Evolutionary conservation across 164 flowering plant genomes (phyloP).

Genomic region (Taxillus chinensis): DNA sequence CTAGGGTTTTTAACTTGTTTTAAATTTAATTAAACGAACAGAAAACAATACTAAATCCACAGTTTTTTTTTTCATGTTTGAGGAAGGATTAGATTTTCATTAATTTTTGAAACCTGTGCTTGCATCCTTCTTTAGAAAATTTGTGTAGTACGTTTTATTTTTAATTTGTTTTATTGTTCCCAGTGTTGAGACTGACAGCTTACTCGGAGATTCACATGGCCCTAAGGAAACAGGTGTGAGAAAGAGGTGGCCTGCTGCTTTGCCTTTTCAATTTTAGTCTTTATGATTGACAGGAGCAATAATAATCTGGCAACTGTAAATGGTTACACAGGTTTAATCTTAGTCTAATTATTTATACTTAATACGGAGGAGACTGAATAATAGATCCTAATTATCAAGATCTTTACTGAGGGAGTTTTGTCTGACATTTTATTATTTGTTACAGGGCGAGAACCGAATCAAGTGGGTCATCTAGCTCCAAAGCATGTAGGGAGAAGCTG

Average conservation of each 20-base stretch:
- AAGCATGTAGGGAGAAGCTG: conserved; percentile 57
- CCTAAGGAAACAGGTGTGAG: conserved; percentile 31
- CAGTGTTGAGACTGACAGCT: conserved; percentile 35
- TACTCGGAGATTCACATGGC: conserved; percentile 28
- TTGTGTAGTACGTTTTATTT: not conserved
- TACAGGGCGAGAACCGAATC: conserved; percentile 41
- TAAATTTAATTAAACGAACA: too few relatives aligned
- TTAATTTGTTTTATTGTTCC: not conserved
- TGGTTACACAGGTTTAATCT: too few relatives aligned
- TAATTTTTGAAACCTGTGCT: not conserved
- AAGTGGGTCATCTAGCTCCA: conserved; percentile 38
- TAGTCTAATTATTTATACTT: too few relatives aligned
- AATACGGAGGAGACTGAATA: too few relatives aligned
- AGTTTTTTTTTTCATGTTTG: too few relatives aligned
- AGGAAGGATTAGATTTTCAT: not conserved
- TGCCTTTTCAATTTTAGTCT: not conserved
- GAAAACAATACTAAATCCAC: too few relatives aligned
- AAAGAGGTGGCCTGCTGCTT: conserved; percentile 29
- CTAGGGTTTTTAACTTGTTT: too few relatives aligned
- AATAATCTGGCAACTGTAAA: too few relatives aligned
- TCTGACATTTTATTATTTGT: too few relatives aligned
- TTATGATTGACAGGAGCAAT: too few relatives aligned
- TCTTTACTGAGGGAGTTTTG: too few relatives aligned
- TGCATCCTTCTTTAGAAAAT: not conserved
- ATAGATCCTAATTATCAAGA: too few relatives aligned